Evolutionary conservation across 768 basidiomycete species (phyloP), one percentile per base, ranked within the genome.

Genomic region (Phylloporus rhodoxanthus): DNA sequence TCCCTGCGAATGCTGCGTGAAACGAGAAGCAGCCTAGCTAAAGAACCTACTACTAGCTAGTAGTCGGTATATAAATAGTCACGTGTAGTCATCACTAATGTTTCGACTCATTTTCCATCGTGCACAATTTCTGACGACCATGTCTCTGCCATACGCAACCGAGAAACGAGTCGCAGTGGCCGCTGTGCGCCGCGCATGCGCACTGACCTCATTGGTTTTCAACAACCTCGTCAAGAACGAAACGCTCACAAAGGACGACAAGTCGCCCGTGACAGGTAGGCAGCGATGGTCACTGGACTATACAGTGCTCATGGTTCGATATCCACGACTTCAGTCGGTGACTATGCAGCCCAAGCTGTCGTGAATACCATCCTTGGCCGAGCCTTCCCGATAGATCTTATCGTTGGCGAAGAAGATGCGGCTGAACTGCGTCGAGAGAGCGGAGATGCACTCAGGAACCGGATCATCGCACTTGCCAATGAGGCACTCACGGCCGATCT

Each of bases 371-470:
- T 97, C 61, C 78, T 99, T 30, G 64, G 68, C 14, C 71, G 72
- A 11, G 81, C 84, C 0, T 98, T 96, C 69, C 95, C 94, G 0
- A 58, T 75, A 1, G 93, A 97, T 68, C 79, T 79, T 8, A 90
- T 98, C 62, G 85, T 98, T 33, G 96, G 94, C 28, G 96, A 99
- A 68, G 95, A 99, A 68, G 91, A 96, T 65, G 85, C 95, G 0
- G 73, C 80, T 0, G 89, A 91, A 46, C 69, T 98, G 17, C 79
- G 87, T 7, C 65, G 60, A 2, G 77, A 75, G 37, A 69, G 70
- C 8, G 71, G 71, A 3, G 58, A 53, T 8, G 60, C 56, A 0
- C 68, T 93, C 45, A 63, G 80, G 32, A 72, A 80, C 21, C 79
- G 87, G 37, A 88, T 98, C 52, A 76, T 90, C 37, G 70, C 78